Evolutionary conservation across 2,329 filamentous ascomycete species (phyloP).

Genomic region (Ophiostoma piceae): DNA sequence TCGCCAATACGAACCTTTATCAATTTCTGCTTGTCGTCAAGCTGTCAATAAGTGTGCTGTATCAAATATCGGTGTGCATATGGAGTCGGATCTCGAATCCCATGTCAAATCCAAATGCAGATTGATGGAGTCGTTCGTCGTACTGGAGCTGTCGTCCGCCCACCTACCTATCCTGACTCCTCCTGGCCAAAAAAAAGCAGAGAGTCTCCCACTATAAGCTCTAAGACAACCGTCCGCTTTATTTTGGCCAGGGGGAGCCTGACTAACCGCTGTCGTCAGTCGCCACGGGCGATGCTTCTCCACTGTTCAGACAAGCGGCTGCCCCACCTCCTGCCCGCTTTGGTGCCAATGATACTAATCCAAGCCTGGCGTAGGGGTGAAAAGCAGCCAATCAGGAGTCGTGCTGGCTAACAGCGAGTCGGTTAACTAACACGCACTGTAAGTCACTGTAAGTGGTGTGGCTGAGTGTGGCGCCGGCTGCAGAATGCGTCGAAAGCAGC

Average conservation of each 20-base stretch:
- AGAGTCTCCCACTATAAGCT: too few relatives aligned
- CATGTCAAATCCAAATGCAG: background rate
- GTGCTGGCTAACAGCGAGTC: background rate
- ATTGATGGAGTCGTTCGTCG: background rate
- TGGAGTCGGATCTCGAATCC: background rate
- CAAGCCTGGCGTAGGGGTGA: background rate
- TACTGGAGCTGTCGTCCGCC: slow-evolving; percentile 1
- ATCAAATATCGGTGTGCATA: background rate
- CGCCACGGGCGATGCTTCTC: slow-evolving; percentile 24
- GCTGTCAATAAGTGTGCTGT: background rate
- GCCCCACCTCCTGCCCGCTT: slow-evolving; percentile 19
- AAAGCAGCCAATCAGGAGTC: slow-evolving; percentile 13
- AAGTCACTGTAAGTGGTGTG: slow-evolving; percentile 5
- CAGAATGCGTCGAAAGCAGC: background rate
- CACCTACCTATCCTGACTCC: slow-evolving; percentile 8
- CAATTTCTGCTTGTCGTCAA: background rate
- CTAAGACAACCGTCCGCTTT: too few relatives aligned
- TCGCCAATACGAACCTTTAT: background rate
- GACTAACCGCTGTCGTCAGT: slow-evolving; percentile 15
- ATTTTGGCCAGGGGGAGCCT: too few relatives aligned
- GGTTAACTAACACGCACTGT: slow-evolving; percentile 2
- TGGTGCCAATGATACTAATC: slow-evolving; percentile 10
- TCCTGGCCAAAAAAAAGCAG: too few relatives aligned
- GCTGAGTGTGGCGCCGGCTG: slow-evolving; percentile 2
- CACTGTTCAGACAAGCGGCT: slow-evolving; percentile 13